phyloP scores from a whole-genome alignment of 768 basidiomycete genomes.

The Phanerodontia chrysosporium region DNA sequence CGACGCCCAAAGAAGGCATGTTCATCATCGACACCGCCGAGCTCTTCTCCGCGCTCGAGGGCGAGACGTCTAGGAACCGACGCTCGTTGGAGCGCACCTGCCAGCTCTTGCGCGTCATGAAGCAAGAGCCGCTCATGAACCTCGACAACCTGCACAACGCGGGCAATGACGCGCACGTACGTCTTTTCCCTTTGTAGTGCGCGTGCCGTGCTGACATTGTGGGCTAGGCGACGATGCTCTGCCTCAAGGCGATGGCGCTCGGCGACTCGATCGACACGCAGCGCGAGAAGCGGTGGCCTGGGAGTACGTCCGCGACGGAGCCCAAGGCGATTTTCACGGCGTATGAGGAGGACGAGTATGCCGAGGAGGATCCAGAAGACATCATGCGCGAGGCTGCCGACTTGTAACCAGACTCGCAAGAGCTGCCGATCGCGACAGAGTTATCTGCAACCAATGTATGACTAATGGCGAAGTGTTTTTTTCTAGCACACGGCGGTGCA shows the following conservation, averaged over 20 bases:
- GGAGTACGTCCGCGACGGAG: conserved; percentile 34
- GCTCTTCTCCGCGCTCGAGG: conserved; percentile 72
- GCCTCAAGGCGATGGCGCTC: conserved; percentile 65
- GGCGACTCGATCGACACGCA: conserved; percentile 74
- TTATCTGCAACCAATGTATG: not conserved
- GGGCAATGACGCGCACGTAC: conserved; percentile 80
- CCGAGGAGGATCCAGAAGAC: conserved; percentile 35
- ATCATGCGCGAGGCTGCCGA: conserved; percentile 13
- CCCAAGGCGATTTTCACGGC: conserved; percentile 54
- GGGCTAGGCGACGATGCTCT: conserved; percentile 63
- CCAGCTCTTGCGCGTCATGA: conserved; percentile 51
- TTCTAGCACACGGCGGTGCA: not conserved
- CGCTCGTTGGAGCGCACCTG: conserved; percentile 59
- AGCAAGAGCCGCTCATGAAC: conserved; percentile 29
- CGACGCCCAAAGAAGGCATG: conserved; percentile 44
- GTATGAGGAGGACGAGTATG: conserved; percentile 53
- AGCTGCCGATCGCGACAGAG: not conserved
- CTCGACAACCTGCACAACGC: conserved; percentile 62
- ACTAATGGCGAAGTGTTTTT: not conserved
- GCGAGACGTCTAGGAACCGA: conserved; percentile 48
- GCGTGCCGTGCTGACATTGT: not conserved
- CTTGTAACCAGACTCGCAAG: not conserved
- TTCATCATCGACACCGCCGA: conserved; percentile 72
- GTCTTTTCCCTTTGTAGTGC: conserved; percentile 17
- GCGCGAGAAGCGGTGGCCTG: conserved; percentile 77